Evolutionary conservation across 257 asterid species (phyloP).

Genomic region (Solanum pennellii): DNA sequence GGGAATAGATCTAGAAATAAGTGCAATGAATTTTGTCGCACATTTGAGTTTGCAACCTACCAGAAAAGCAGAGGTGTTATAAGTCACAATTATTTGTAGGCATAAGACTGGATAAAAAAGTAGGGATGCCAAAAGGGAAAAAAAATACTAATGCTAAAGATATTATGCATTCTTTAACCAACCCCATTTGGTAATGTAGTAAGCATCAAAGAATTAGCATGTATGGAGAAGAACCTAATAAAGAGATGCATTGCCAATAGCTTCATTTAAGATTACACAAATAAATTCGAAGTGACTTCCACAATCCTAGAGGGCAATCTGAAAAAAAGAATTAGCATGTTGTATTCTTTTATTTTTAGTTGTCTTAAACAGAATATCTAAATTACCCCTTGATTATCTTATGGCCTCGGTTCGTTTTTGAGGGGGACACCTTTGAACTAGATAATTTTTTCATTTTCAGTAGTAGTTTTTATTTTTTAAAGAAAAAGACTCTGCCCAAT

Average conservation of each 20-base stretch:
- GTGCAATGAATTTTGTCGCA: constrained; percentile 86
- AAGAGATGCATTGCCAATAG: neutral
- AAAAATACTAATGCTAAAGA: neutral
- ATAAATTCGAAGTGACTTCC: neutral
- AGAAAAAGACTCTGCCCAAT: neutral
- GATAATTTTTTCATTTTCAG: neutral
- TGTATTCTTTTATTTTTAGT: neutral
- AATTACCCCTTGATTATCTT: neutral
- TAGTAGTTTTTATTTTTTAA: neutral
- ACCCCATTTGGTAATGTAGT: neutral
- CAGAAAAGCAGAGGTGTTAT: neutral
- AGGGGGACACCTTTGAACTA: neutral
- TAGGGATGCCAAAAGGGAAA: neutral
- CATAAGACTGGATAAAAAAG: neutral
- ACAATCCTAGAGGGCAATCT: neutral
- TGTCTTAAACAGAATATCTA: neutral
- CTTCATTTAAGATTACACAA: neutral
- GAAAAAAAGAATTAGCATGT: neutral
- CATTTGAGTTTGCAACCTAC: constrained; percentile 94
- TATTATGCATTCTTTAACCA: neutral
- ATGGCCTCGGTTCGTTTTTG: neutral
- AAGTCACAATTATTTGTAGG: neutral
- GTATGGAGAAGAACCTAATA: neutral
- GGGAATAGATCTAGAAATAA: constrained; percentile 85
- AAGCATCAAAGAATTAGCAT: neutral